A percentile compares a stretch with the other conserved stretches of the same genome.
Evolutionary conservation across 441 rosid genomes (phyloP).

Genomic region (Codiaeum variegatum): DNA sequence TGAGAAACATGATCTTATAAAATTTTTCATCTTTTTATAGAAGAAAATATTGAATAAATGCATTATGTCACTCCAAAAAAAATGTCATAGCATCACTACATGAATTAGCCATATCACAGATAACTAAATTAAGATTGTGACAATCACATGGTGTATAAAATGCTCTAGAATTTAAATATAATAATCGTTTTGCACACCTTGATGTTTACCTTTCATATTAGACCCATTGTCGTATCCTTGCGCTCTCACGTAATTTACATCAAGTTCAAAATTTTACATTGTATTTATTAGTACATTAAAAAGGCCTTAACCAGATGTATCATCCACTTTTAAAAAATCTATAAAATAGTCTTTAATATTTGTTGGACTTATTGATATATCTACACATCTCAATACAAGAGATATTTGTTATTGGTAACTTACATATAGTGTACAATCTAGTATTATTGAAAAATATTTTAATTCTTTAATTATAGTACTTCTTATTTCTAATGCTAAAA

Average conservation of each 20-base stretch:
- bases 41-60: background rate
- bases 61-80: background rate
- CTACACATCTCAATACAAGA: background rate
- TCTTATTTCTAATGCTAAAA: background rate
- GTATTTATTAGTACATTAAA: background rate
- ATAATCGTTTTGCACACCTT: background rate
- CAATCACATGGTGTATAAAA: background rate
- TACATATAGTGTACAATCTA: background rate
- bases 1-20: background rate
- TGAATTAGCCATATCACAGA: background rate
- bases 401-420: background rate
- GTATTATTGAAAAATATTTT: background rate
- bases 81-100: background rate
- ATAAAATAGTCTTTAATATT: background rate
- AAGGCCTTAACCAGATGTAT: background rate
- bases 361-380: background rate
- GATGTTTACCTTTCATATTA: background rate
- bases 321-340: background rate
- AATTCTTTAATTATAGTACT: background rate
- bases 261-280: background rate
- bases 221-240: background rate
- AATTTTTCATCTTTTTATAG: background rate
- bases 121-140: background rate
- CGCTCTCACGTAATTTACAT: background rate
- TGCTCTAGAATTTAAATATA: background rate